phyloP scores from a whole-genome alignment of 1,139 yeast genomes.

The Spencermartinsiella ligniputridi region DNA sequence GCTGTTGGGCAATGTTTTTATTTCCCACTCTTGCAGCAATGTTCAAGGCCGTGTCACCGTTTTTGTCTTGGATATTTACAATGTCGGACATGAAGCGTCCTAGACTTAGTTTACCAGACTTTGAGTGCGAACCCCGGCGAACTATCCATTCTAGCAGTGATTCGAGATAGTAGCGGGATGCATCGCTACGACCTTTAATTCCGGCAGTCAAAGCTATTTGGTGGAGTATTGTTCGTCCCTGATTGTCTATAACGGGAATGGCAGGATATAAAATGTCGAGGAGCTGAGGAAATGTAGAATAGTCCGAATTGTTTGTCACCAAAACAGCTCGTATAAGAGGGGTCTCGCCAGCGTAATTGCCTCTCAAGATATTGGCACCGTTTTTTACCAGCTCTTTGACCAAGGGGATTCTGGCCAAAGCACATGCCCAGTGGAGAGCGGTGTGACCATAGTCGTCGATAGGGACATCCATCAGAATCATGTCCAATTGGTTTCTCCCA shows the following conservation, averaged over 20 bases:
- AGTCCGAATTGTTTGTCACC: slow-evolving; percentile 81
- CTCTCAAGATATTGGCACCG: slow-evolving; percentile 64
- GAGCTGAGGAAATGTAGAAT: slow-evolving; percentile 65
- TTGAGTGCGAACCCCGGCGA: slow-evolving; percentile 42
- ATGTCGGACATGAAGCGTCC: slow-evolving; percentile 61
- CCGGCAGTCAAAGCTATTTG: slow-evolving; percentile 83
- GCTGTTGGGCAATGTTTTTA: slow-evolving; percentile 71
- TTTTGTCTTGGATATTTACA: slow-evolving; percentile 71
- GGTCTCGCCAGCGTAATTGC: slow-evolving; percentile 84
- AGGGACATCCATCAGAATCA: slow-evolving; percentile 66
- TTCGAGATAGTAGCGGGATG: slow-evolving; percentile 71
- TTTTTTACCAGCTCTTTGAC: slow-evolving; percentile 68
- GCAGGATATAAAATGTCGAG: slow-evolving; percentile 75
- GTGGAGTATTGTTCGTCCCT: slow-evolving; percentile 84
- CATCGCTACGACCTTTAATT: slow-evolving; percentile 61
- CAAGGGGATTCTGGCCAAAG: slow-evolving; percentile 72
- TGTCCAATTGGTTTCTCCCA: slow-evolving; percentile 1
- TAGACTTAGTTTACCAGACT: slow-evolving; percentile 45
- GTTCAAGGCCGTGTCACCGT: slow-evolving; percentile 83
- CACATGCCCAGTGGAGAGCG: slow-evolving; percentile 94
- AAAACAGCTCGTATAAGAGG: slow-evolving; percentile 84
- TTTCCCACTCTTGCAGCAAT: slow-evolving; percentile 88
- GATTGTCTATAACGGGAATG: slow-evolving; percentile 64
- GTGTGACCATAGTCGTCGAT: slow-evolving; percentile 93
- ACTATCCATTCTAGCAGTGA: slow-evolving; percentile 81